Base-by-base conservation (phyloP, 768 basidiomycete species). In the Gautieria morchelliformis region DNA sequence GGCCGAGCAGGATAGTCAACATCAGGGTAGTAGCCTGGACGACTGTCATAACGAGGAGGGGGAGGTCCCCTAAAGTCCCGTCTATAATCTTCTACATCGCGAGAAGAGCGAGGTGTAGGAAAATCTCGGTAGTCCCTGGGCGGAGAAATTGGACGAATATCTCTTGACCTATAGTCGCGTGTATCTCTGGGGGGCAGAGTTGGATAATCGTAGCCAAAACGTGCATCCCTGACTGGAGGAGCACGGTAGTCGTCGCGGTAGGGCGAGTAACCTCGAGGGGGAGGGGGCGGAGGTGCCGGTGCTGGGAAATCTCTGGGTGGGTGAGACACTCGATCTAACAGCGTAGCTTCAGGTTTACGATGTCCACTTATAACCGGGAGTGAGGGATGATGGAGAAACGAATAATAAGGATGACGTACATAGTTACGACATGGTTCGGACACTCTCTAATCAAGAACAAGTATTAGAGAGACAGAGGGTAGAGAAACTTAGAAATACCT, bases 61-160 rank as follows among this genome's bases (percentile, higher is more conserved):
- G 73, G 70, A 56, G 75, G 68, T 56, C 78, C 85, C 47, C 84
- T 77, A 63, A 68, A 63, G 45, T 65, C 63, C 11, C 61, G 50
- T 64, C 83, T 77, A 62, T 82, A 84, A 50, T 90, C 89, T 62
- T 91, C 86, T 63, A 81, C 77, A 49, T 90, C 86, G 58, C 84
- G 79, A 62, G 73, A 71, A 59, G 74, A 63, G 61, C 73, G 70
- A 59, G 76, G 70, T 39, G 73, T 71, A 60, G 76, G 74, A 68
- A 85, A 83, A 58, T 88, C 87, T 40, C 84, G 75, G 64, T 80
- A 81, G 11, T 87, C 87, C 62, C 85, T 76, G 15, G 84, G 78
- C 11, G 52, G 71, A 17, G 79, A 81, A 14, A 74, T 72, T 56
- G 83, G 81, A 58, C 85, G 53, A 51, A 56, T 55, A 50, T 62